A percentile compares a stretch with the other conserved stretches of the same genome.
phyloP scores from a whole-genome alignment of 2,329 filamentous ascomycete genomes.

The Cryphonectria parasitica region DNA sequence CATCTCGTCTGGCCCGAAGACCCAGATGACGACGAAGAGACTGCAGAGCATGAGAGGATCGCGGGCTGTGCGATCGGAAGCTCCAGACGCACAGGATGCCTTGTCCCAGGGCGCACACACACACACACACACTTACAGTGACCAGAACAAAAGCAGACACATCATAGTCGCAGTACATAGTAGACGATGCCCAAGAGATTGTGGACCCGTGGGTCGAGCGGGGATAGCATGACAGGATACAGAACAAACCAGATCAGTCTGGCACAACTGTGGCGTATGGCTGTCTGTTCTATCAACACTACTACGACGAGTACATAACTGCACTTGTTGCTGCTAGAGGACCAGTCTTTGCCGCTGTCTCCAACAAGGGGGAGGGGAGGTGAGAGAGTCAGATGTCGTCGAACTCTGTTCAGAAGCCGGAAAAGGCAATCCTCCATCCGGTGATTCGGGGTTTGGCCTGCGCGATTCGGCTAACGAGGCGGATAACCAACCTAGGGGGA shows the following conservation, averaged over 20 bases:
- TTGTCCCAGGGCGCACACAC: neutral
- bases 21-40: neutral
- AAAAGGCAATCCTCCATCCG: neutral
- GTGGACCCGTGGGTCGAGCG: too few species aligned
- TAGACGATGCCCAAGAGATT: neutral
- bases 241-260: neutral
- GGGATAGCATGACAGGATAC: neutral
- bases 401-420: neutral
- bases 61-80: neutral
- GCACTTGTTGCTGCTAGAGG: neutral
- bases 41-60: neutral
- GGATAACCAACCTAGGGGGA: neutral
- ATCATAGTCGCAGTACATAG: neutral
- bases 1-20: neutral
- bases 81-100: neutral
- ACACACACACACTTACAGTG: neutral
- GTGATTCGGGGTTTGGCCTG: conserved; percentile 17
- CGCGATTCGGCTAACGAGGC: conserved; percentile 19
- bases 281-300: neutral
- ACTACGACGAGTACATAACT: neutral
- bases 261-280: neutral
- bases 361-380: neutral
- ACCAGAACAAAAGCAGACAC: neutral
- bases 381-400: neutral
- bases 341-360: conserved; percentile 3